Conservation (phyloP, 306 rosid species). For the Datisca glomerata region DNA sequence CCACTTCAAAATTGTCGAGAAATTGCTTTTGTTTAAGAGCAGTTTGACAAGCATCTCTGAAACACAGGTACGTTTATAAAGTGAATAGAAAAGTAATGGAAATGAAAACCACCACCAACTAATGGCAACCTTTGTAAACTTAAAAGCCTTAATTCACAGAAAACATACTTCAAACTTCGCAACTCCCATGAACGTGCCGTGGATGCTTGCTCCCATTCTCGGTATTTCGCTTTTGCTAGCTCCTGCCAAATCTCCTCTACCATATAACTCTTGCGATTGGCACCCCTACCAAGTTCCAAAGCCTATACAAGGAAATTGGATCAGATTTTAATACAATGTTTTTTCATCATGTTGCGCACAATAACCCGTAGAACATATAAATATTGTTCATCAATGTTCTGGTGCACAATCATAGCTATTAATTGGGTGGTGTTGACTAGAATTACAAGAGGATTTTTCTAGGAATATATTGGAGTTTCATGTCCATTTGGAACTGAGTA, state of each 20-base stretch:
- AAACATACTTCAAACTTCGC: constrained; percentile 52
- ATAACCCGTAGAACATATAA: constrained; percentile 6
- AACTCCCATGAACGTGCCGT: constrained; percentile 60
- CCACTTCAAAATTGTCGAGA: constrained; percentile 21
- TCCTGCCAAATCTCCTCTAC: constrained; percentile 94
- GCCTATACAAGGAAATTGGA: constrained; percentile 35
- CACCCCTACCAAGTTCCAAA: constrained; percentile 93
- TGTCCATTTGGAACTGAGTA: no score
- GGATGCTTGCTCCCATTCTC: constrained; percentile 70
- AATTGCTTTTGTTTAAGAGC: constrained; percentile 30
- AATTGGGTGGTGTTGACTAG: no score
- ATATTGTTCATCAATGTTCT: no score
- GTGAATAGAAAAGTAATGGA: not conserved
- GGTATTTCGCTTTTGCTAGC: constrained; percentile 76
- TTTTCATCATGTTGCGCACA: not conserved
- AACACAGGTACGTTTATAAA: constrained; percentile 2
- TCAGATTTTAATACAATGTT: not conserved
- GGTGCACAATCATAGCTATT: no score
- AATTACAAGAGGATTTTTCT: no score
- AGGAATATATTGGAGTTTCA: no score
- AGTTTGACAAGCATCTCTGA: constrained; percentile 41
- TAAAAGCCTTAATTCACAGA: constrained; percentile 6
- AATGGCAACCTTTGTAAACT: not conserved
- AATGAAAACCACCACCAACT: not conserved
- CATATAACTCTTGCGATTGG: constrained; percentile 59